Percentiles rank a stretch among this genome's conserved stretches.
Evolutionary conservation across 352 stramenopile genomes (phyloP).

Genomic region (Phytophthora europaea): DNA sequence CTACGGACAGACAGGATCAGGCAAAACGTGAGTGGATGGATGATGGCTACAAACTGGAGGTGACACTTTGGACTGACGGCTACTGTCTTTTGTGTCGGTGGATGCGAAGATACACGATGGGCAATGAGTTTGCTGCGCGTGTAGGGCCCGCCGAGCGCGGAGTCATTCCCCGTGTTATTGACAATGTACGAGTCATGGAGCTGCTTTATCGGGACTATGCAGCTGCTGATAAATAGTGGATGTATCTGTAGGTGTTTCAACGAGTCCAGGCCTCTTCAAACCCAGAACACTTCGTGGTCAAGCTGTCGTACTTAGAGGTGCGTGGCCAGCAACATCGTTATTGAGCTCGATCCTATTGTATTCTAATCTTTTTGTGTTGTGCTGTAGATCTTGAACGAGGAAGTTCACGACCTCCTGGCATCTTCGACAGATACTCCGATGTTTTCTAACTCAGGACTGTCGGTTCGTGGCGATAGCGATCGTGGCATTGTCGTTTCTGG

Average conservation of each 20-base stretch:
- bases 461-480: conserved; percentile 91
- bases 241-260: conserved; percentile 54
- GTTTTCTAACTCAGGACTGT: conserved; percentile 48
- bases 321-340: background rate
- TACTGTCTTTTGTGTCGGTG: background rate
- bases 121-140: conserved; percentile 74
- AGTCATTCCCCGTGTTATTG: conserved; percentile 87
- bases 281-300: conserved; percentile 55
- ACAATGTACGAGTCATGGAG: conserved; percentile 46
- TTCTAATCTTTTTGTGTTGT: background rate
- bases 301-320: conserved; percentile 83
- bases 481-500: conserved; percentile 91
- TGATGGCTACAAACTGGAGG: background rate
- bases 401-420: conserved; percentile 95
- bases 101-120: conserved; percentile 95
- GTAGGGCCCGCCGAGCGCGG: conserved; percentile 49
- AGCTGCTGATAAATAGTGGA: background rate
- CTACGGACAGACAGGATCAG: conserved; percentile 95
- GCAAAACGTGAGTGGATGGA: conserved; percentile 66
- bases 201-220: background rate
- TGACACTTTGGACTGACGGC: background rate
- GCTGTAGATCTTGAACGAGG: conserved; percentile 97
- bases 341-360: background rate
- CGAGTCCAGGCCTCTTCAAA: conserved; percentile 39
- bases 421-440: conserved; percentile 1